Conservation (phyloP, 768 basidiomycete genomes). For the Rubroboletus pulcherrimus region DNA sequence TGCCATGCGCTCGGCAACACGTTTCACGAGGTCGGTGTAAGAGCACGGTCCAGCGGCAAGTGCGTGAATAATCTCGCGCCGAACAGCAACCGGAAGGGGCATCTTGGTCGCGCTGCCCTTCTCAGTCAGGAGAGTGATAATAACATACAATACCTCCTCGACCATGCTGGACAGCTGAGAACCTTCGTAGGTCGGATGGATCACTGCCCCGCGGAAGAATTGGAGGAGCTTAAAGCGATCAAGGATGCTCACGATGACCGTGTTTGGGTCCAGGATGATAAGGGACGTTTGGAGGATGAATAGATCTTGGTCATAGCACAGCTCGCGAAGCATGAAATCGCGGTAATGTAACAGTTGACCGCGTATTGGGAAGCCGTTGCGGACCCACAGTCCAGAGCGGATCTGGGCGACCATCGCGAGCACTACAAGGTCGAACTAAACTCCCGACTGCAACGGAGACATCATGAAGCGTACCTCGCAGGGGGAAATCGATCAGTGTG, state of each 20-base stretch:
- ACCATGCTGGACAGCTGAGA: constrained; percentile 78
- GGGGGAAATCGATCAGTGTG: constrained; percentile 80
- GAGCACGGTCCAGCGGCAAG: constrained; percentile 84
- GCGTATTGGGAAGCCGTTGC: constrained; percentile 93
- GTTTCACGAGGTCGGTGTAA: constrained; percentile 88
- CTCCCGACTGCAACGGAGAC: not conserved
- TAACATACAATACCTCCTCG: constrained; percentile 84
- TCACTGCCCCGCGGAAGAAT: constrained; percentile 67
- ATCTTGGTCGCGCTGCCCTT: constrained; percentile 68
- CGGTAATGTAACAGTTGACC: constrained; percentile 95
- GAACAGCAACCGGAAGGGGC: constrained; percentile 58
- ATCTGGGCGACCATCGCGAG: constrained; percentile 93
- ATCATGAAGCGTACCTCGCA: constrained; percentile 60
- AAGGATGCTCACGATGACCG: constrained; percentile 79
- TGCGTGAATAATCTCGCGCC: constrained; percentile 86
- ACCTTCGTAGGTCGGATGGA: constrained; percentile 61
- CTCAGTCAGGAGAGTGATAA: constrained; percentile 86
- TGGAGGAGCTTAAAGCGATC: constrained; percentile 81
- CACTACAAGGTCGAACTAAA: constrained; percentile 41
- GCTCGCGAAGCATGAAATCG: constrained; percentile 91
- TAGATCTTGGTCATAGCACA: constrained; percentile 94
- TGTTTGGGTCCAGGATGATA: constrained; percentile 71
- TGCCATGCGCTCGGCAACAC: constrained; percentile 83
- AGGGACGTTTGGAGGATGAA: constrained; percentile 87
- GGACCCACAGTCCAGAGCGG: constrained; percentile 92